Conservation (phyloP, 2,329 filamentous ascomycete species). For the Beauveria bassiana region DNA sequence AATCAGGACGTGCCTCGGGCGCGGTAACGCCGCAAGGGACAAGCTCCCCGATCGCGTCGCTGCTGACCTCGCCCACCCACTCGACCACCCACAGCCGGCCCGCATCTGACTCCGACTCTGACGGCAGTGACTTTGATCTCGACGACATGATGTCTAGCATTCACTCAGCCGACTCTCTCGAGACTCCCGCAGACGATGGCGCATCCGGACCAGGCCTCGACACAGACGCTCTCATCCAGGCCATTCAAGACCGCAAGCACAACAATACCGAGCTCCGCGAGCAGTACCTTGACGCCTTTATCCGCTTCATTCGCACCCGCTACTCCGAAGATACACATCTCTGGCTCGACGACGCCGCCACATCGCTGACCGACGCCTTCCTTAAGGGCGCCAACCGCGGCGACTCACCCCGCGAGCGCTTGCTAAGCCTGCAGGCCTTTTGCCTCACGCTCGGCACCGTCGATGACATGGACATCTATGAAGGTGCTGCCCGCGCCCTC, state of each 20-base stretch:
- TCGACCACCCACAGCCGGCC: conserved; percentile 56
- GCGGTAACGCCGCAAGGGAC: conserved; percentile 44
- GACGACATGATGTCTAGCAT: conserved; percentile 39
- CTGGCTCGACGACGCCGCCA: conserved; percentile 49
- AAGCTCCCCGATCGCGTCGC: conserved; percentile 49
- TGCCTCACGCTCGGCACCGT: conserved; percentile 60
- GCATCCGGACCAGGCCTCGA: conserved; percentile 51
- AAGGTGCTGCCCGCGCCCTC: conserved; percentile 21
- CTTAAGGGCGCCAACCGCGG: conserved; percentile 64
- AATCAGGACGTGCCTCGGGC: conserved; percentile 50
- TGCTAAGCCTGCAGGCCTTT: conserved; percentile 64
- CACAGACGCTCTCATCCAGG: conserved; percentile 54
- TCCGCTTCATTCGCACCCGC: conserved; percentile 45
- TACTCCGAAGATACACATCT: conserved; percentile 26
- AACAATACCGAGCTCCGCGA: conserved; percentile 67
- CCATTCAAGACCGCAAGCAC: conserved; percentile 67
- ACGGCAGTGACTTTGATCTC: conserved; percentile 28
- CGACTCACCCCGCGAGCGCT: conserved; percentile 58
- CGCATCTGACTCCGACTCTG: conserved; percentile 51
- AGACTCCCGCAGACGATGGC: conserved; percentile 40
- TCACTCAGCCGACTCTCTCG: conserved; percentile 36
- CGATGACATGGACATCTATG: conserved; percentile 43
- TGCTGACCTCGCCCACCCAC: conserved; percentile 47
- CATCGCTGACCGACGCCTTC: conserved; percentile 55
- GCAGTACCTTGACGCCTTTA: conserved; percentile 25